phyloP scores from a whole-genome alignment of 1,284 basidiomycete genomes.

The Cryptococcus floricola region DNA sequence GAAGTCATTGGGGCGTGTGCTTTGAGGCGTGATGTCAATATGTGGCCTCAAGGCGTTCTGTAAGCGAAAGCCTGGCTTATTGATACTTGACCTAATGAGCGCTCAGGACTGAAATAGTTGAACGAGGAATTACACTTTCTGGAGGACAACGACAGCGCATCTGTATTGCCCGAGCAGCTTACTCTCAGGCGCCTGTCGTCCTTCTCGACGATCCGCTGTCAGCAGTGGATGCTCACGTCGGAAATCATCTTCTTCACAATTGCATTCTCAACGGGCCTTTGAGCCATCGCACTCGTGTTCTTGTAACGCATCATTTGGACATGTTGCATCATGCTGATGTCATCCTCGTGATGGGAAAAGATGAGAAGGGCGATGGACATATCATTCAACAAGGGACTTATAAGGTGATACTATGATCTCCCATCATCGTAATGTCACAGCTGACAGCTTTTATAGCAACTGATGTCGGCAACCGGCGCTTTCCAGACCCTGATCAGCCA shows the following conservation, averaged over 20 bases:
- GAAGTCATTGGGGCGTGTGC: conserved; percentile 25
- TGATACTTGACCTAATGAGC: not conserved
- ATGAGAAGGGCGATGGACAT: conserved; percentile 16
- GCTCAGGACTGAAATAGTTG: conserved; percentile 16
- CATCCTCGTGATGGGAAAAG: conserved; percentile 23
- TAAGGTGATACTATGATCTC: conserved; percentile 24
- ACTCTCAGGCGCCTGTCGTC: conserved; percentile 16
- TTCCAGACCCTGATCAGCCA: conserved; percentile 10
- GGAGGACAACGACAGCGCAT: conserved; percentile 24
- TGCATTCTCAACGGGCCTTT: conserved; percentile 62
- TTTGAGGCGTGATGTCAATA: conserved; percentile 25
- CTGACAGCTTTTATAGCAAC: not conserved
- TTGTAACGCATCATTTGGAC: conserved; percentile 67
- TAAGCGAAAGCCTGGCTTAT: not conserved
- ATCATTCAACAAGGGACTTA: conserved; percentile 25
- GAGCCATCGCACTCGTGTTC: conserved; percentile 60
- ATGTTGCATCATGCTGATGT: conserved; percentile 51
- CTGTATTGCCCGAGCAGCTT: conserved; percentile 19
- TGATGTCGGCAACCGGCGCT: conserved; percentile 1
- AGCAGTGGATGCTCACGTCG: conserved; percentile 61
- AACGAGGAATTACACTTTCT: conserved; percentile 20
- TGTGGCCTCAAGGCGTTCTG: conserved; percentile 48
- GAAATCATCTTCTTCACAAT: conserved; percentile 50
- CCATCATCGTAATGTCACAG: not conserved
- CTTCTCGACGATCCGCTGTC: conserved; percentile 52